Base-by-base conservation (phyloP, 257 asterid genomes). In the Cynanchum wilfordii region DNA sequence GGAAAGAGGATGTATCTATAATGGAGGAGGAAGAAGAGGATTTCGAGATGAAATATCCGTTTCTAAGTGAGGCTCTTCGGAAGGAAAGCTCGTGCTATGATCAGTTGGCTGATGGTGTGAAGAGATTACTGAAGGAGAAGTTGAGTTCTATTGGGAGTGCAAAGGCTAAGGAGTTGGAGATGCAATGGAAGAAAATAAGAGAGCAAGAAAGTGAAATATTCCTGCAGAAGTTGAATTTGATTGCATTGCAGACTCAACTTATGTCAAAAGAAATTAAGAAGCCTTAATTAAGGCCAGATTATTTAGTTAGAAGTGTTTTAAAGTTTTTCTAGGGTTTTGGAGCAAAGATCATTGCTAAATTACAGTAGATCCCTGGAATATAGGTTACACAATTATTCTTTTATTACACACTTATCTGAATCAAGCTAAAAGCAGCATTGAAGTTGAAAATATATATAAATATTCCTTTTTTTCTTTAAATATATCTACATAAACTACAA, bases 101-200 rank as follows among this genome's bases (percentile, higher is more conserved):
- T n/a, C n/a, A n/a, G 42, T 27, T 59, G 20, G 42, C 5, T 12
- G 75, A 68, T 57, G 55, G 16, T 24, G 76, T 59, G 62, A 47
- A 30, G 68, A 56, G 56, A 65, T 40, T 75, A 1, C 12, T 83
- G 77, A 79, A 63, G 79, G 82, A 82, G 19, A 83, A 67, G 7
- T 27, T 89, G 80, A 55, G 73, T 60, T 72, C 72, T 80, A 66
- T 87, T 52, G 88, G 81, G 72, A 63, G 59, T 16, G 77, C 45
- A 10, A 81, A 84, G 76, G 90, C 92, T 2, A 75, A 78, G 79
- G 87, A 84, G 20, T 73, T 85, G 77, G 88, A 91, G 51, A 82
- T 83, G 7, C 78, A 84, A 79, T 91, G 97, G 95, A 88, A 80
- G 82, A 66, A 80, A 36, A 55, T 91, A 75, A 2, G 47, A 27